These are phyloP conservation scores for Magnusiomyces magnusii DNA, from an alignment of 1,139 yeast species.

Conservation along the genomic window DNA sequence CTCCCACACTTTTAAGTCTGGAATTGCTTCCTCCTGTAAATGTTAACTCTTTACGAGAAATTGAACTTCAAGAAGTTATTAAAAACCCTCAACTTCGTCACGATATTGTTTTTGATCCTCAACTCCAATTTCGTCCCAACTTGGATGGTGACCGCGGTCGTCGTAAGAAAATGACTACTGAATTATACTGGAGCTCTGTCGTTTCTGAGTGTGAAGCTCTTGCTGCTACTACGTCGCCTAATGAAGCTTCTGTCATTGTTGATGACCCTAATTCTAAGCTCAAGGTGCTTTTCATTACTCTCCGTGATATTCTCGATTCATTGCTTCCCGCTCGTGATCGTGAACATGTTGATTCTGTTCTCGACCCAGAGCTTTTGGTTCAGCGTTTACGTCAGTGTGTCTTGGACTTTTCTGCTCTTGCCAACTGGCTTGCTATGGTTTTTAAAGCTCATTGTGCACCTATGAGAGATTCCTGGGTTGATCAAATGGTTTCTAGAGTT, in stretches of 20 bases:
- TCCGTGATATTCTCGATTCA: conserved; percentile 76
- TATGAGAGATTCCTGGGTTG: conserved; percentile 88
- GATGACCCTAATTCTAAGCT: conserved; percentile 37
- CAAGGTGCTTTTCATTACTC: conserved; percentile 64
- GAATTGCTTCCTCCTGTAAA: conserved; percentile 64
- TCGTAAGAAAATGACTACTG: conserved; percentile 66
- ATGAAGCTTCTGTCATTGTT: conserved; percentile 10
- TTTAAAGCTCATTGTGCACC: conserved; percentile 91
- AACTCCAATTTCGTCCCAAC: conserved; percentile 85
- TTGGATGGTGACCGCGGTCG: conserved; percentile 86
- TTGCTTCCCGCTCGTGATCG: conserved; percentile 74
- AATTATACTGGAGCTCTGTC: conserved; percentile 76
- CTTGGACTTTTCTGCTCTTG: conserved; percentile 59
- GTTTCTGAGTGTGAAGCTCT: conserved; percentile 46
- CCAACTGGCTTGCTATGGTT: conserved; percentile 62
- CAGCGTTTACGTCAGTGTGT: conserved; percentile 68
- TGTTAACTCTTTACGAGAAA: conserved; percentile 72
- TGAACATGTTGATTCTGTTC: conserved; percentile 56
- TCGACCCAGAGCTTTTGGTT: conserved; percentile 69
- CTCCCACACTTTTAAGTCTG: conserved; percentile 30
- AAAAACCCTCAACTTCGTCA: conserved; percentile 91
- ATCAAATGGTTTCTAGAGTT: conserved; percentile 66
- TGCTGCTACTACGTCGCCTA: conserved; percentile 8
- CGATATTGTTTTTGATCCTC: conserved; percentile 88
- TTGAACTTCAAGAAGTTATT: conserved; percentile 80